Base-by-base conservation (phyloP, 2,329 filamentous ascomycete genomes). In the Alternaria longipes region DNA sequence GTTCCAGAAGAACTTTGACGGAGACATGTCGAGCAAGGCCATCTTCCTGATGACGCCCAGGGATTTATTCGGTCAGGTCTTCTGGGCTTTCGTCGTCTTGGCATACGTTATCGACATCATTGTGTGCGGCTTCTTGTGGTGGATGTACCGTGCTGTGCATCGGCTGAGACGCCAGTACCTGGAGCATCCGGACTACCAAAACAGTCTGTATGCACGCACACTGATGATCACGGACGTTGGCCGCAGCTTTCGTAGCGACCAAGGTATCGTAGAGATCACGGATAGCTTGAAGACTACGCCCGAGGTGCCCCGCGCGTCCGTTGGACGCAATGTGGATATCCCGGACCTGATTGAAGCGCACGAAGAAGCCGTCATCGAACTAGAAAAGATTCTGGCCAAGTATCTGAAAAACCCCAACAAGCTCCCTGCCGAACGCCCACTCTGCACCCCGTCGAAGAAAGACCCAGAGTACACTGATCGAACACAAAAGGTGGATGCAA, bases 251-350 rank as follows among this genome's bases (percentile, higher is more conserved):
- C 86, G 90, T 59, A 91, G 89, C 0, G 94, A 98, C 70, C 94
- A 97, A 77, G 95, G 94, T 20, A 90, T 99, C 57, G 86, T 93
- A 32, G 87, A 91, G 62, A 86, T 99, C 60, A 92, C 93, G 28
- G 93, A 97, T 65, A 84, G 89, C 62, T 86, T 95, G 40, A 91
- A 90, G 26, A 92, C 92, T 1, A 91, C 90, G 24, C 90, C 91
- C 11, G 91, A 91, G 11, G 88, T 93, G 56, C 92, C 93, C 3
- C 86, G 91, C 64, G 92, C 91, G 20, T 90, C 92, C 11, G 90
- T 98, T 70, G 94, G 93, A 24, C 89, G 95, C 65, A 97, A 98
- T 71, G 93, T 97, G 64, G 90, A 94, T 40, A 84, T 99, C 12
- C 95, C 95, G 11, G 85, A 90, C 18, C 82, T 98, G 59, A 95